Percentiles rank a stretch among this genome's conserved stretches.
phyloP scores from a whole-genome alignment of 306 rosid species.

The Quercus rubra region DNA sequence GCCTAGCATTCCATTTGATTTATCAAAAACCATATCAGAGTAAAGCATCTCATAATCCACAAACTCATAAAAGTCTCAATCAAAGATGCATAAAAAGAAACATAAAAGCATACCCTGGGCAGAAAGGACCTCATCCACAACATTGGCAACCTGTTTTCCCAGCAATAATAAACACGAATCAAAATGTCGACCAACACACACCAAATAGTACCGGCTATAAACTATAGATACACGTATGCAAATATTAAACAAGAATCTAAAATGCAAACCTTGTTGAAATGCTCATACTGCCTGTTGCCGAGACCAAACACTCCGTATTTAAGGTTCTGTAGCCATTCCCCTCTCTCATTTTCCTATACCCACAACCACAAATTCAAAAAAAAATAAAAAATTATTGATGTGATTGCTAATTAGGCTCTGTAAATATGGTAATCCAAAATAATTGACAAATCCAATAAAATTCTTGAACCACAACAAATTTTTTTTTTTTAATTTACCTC shows the following conservation, averaged over 20 bases:
- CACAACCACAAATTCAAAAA: slow-evolving; percentile 4
- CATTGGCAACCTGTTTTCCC: slow-evolving; percentile 59
- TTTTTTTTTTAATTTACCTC: slow-evolving; percentile 45
- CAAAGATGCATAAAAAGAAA: background rate
- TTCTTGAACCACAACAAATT: no score
- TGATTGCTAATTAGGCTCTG: background rate
- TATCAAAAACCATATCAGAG: background rate
- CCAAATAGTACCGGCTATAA: background rate
- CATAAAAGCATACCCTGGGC: slow-evolving; percentile 61
- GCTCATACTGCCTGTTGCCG: slow-evolving; percentile 97
- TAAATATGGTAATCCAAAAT: background rate
- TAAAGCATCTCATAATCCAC: background rate
- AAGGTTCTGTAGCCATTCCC: slow-evolving; percentile 76
- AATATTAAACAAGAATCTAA: slow-evolving; percentile 3
- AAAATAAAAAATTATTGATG: background rate
- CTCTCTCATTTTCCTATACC: slow-evolving; percentile 73
- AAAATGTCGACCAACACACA: background rate
- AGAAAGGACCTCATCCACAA: slow-evolving; percentile 56
- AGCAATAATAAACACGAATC: slow-evolving; percentile 16
- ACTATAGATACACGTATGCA: background rate
- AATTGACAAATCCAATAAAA: background rate
- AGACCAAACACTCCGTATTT: slow-evolving; percentile 92
- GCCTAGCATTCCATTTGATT: slow-evolving; percentile 7
- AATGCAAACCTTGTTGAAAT: slow-evolving; percentile 84
- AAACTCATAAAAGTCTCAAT: slow-evolving; percentile 9